Base-by-base conservation (phyloP, 2,329 filamentous ascomycete genomes). In the Ilyonectria robusta region DNA sequence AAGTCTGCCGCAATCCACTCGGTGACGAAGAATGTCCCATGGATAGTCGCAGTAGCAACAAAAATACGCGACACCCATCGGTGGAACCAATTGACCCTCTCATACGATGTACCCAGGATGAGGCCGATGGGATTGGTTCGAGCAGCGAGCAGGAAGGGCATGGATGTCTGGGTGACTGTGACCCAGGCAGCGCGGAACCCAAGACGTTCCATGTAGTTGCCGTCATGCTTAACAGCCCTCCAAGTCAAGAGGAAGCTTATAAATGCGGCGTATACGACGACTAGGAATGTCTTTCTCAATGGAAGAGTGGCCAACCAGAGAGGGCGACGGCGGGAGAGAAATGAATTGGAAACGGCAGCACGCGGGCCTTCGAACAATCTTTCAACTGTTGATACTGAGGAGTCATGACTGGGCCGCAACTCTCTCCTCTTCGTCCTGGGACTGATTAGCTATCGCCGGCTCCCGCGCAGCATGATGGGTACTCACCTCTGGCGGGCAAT, bases 171-270 rank as follows among this genome's bases (percentile, higher is more conserved):
- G 0, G 74, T 76, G 2, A 61, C 62, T 0, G 74, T 72, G 44
- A 76, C 70, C 74, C 74, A 76, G 26, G 69, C 74, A 8, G 73
- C 74, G 23, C 74, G 74, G 59, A 76, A 76, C 17, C 63, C 74
- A 7, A 76, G 63, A n/a, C 74, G 69, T 57, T 76, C 74, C 23
- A 70, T 64, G 5, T 71, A 76, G 23, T 67, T 74, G n/a, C 40
- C 72, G n/a, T 76, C 74, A 23, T 76, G 70, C 10, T 76, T 75
- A 33, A 76, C 68, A 29, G 73, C 62, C 40, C 76, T 76, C 55
- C 59, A 76, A 0, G 74, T 75, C 1, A 76, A 26, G 3, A 76
- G 68, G 13, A 74, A 66, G 10, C 70, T 47, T 5, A 76, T 35
- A 29, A 76, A 73, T 0, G 67, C 62, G 17, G 74, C 66, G 33